Conservation (phyloP, 23 red algal species). For the Chondrus crispus region DNA sequence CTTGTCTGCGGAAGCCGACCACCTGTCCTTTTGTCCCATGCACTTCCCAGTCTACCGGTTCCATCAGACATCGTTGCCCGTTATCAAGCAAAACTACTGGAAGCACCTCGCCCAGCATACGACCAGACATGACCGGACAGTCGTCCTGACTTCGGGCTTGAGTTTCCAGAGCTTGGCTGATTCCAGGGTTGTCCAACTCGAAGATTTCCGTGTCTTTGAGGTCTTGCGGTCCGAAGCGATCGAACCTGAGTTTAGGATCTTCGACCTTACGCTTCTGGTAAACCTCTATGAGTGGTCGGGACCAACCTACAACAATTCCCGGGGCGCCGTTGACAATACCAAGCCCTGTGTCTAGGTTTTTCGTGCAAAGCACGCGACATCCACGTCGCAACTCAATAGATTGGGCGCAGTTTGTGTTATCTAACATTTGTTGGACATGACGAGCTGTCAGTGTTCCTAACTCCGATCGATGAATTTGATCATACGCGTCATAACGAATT, state of each 20-base stretch:
- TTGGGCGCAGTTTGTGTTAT: not conserved
- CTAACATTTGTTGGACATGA: conserved; percentile 1
- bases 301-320: conserved; percentile 49
- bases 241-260: too few species aligned
- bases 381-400: conserved; percentile 11
- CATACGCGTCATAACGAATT: conserved; percentile 24
- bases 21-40: conserved; percentile 35
- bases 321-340: conserved; percentile 53
- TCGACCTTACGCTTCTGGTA: not conserved
- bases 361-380: conserved; percentile 42
- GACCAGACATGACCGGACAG: too few species aligned
- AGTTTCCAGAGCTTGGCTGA: not conserved
- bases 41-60: not conserved
- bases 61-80: not conserved
- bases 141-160: too few species aligned
- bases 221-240: not conserved
- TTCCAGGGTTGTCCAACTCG: not conserved
- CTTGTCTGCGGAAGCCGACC: conserved; percentile 6
- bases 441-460: not conserved
- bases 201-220: not conserved
- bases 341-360: conserved; percentile 38
- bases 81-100: conserved; percentile 57
- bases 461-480: not conserved
- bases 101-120: too few species aligned
- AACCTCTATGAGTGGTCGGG: not conserved